These are phyloP conservation scores for Acrodontium crateriforme DNA, from an alignment of 2,329 filamentous ascomycete genomes.

Conservation along the genomic window DNA sequence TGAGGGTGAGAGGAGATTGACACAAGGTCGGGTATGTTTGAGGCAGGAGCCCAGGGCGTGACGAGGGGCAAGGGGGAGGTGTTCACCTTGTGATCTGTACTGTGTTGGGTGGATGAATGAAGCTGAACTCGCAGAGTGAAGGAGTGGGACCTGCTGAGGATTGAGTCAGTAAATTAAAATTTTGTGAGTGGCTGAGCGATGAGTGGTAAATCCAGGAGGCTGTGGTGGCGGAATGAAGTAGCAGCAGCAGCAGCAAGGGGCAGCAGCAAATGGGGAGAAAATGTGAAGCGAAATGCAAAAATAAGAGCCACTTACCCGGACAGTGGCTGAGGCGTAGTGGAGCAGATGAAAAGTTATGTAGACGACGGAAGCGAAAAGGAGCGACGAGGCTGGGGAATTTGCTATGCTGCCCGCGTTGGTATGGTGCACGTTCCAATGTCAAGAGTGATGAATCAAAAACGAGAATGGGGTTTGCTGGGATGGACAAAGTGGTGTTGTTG, in stretches of 20 bases:
- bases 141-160: no score
- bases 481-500: constrained; percentile 16
- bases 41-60: background rate
- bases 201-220: background rate
- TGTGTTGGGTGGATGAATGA: no score
- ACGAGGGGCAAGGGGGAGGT: no score
- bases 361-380: constrained; percentile 16
- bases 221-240: constrained; percentile 63
- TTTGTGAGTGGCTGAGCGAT: no score
- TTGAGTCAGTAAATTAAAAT: no score
- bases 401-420: constrained; percentile 21
- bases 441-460: constrained; percentile 25
- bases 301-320: no score
- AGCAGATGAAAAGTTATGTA: constrained; percentile 13
- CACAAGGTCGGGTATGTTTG: background rate
- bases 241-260: constrained; percentile 68
- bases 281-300: no score
- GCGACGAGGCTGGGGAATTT: constrained; percentile 22
- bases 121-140: no score
- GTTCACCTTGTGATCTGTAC: no score
- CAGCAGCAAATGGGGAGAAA: constrained; percentile 6
- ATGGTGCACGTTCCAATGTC: constrained; percentile 20
- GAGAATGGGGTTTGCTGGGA: no score
- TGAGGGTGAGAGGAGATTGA: constrained; percentile 2
- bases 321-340: no score